Percentiles rank a stretch among this genome's conserved stretches.
Evolutionary conservation across 1,284 basidiomycete species (phyloP).

Genomic region (Boletus albobrunnescens): DNA sequence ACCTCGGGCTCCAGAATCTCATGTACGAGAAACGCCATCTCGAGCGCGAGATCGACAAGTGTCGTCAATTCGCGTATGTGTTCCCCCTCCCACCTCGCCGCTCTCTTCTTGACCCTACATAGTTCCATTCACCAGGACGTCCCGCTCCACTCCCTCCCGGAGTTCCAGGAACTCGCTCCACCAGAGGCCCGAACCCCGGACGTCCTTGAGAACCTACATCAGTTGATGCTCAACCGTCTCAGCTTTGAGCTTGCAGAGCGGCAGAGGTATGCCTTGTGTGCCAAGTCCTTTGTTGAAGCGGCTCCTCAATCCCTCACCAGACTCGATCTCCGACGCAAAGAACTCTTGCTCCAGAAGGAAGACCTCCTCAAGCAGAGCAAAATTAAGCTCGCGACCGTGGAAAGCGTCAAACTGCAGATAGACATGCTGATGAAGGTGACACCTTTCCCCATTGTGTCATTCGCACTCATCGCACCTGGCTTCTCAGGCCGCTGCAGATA

Average conservation of each 20-base stretch:
- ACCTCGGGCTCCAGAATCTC: conserved; percentile 76
- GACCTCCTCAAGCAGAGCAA: conserved; percentile 72
- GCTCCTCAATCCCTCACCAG: conserved; percentile 35
- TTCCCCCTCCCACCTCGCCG: conserved; percentile 1
- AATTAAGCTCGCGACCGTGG: conserved; percentile 59
- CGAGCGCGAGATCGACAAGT: conserved; percentile 83
- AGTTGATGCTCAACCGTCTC: conserved; percentile 76
- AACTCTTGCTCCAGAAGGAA: conserved; percentile 63
- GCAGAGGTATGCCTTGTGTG: conserved; percentile 51
- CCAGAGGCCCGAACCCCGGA: conserved; percentile 58
- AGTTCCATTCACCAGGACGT: conserved; percentile 83
- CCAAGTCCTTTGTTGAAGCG: conserved; percentile 12
- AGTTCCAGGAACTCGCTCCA: conserved; percentile 63
- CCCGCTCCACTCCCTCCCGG: conserved; percentile 60
- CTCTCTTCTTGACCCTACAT: conserved; percentile 5
- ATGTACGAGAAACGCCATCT: conserved; percentile 80
- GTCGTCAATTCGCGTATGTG: conserved; percentile 76
- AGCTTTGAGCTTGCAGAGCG: conserved; percentile 79
- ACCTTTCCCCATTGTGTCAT: conserved; percentile 3
- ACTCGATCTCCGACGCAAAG: conserved; percentile 62
- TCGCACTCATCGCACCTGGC: conserved; percentile 14
- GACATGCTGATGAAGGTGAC: conserved; percentile 68
- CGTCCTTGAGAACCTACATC: conserved; percentile 63
- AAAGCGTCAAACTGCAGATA: conserved; percentile 68
- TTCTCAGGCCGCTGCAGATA: conserved; percentile 59